Evolutionary conservation across 352 stramenopile species (phyloP).

Genomic region (Globisporangium radiosum): DNA sequence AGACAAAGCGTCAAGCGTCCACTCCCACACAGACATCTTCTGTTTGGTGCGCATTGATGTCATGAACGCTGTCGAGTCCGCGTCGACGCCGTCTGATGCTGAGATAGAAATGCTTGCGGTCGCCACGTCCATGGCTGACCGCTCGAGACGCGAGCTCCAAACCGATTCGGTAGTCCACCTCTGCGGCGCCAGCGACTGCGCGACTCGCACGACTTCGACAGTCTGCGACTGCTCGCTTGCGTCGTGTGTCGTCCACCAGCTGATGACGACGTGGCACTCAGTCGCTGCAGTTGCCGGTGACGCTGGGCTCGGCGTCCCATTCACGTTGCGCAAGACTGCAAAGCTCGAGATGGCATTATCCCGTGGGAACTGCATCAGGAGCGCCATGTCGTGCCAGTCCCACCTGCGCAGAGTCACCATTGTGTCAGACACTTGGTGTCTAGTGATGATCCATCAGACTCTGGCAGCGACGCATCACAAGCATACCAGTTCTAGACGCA

Average conservation of each 20-base stretch:
- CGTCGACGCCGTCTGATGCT: not conserved
- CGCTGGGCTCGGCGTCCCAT: not conserved
- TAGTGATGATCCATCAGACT: not conserved
- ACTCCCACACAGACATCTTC: constrained; percentile 7
- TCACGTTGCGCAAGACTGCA: not conserved
- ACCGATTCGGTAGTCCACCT: not conserved
- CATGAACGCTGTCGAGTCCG: not conserved
- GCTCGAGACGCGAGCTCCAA: not conserved
- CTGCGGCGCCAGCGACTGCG: not conserved
- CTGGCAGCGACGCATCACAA: not conserved
- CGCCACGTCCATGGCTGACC: not conserved
- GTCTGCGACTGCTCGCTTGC: not conserved
- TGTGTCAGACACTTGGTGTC: not conserved
- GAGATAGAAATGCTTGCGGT: not conserved
- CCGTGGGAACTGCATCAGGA: constrained; percentile 14
- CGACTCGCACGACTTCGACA: constrained; percentile 10
- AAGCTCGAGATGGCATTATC: constrained; percentile 17
- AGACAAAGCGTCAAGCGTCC: not conserved
- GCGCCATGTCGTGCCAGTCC: constrained; percentile 25
- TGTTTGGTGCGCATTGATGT: constrained; percentile 1
- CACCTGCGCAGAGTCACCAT: constrained; percentile 19
- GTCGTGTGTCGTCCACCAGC: not conserved
- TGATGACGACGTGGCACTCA: constrained; percentile 4
- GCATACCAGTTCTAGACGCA: not conserved
- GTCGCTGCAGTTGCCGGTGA: not conserved